Percentiles rank a stretch among this genome's conserved stretches.
phyloP scores from a whole-genome alignment of 1,139 yeast species.

The Pichia norvegensis region DNA sequence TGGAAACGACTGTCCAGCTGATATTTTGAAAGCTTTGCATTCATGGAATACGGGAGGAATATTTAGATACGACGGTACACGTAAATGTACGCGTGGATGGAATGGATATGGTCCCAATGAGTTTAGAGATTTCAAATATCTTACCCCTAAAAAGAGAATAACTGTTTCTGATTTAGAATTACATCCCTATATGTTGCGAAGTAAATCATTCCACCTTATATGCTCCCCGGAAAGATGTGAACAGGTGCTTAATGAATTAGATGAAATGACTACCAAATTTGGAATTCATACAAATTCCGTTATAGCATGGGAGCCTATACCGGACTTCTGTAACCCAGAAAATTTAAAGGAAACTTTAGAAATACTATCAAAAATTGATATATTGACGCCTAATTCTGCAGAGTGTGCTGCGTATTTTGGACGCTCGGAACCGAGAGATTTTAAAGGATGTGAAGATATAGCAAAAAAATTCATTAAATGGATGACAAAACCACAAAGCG shows the following conservation, averaged over 20 bases:
- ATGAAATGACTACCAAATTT: neutral
- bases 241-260: slow-evolving; percentile 7
- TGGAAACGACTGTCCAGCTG: slow-evolving; percentile 67
- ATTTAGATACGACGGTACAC: slow-evolving; percentile 40
- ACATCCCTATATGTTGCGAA: slow-evolving; percentile 31
- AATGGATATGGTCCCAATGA: slow-evolving; percentile 63
- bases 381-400: slow-evolving; percentile 76
- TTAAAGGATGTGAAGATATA: slow-evolving; percentile 35
- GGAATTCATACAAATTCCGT: slow-evolving; percentile 26
- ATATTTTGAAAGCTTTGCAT: slow-evolving; percentile 38
- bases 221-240: slow-evolving; percentile 61
- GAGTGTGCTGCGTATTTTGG: slow-evolving; percentile 65
- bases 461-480: slow-evolving; percentile 36
- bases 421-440: slow-evolving; percentile 34
- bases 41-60: slow-evolving; percentile 58
- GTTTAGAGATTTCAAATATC: slow-evolving; percentile 47
- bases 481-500: slow-evolving; percentile 32
- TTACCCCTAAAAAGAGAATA: slow-evolving; percentile 59
- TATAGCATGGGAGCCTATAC: slow-evolving; percentile 81
- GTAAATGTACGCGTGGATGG: slow-evolving; percentile 76
- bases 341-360: slow-evolving; percentile 35
- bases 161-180: slow-evolving; percentile 49
- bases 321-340: slow-evolving; percentile 57
- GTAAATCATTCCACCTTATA: slow-evolving; percentile 59
- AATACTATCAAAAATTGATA: slow-evolving; percentile 43